Evolutionary conservation across 148 eudicot genomes (phyloP).

Genomic region (Amaranthus cruentus): DNA sequence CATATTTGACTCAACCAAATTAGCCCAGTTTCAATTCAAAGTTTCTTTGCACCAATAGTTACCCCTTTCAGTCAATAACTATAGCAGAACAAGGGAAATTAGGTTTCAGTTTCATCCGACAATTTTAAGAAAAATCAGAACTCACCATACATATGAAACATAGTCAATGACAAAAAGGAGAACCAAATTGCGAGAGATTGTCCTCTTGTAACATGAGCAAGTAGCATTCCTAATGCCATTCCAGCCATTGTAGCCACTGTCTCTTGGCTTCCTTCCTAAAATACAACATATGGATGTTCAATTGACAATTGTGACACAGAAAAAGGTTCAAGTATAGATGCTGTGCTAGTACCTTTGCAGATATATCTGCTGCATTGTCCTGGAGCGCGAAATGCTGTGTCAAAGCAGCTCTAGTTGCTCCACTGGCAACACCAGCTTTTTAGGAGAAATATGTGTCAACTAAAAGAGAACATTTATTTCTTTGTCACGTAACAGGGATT

Average conservation of each 20-base stretch:
- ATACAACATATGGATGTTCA: conserved; percentile 14
- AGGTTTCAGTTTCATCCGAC: neutral
- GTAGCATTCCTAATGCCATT: conserved; percentile 96
- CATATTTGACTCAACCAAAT: neutral
- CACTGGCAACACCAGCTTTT: conserved; percentile 99
- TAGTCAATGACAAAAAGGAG: conserved; percentile 76
- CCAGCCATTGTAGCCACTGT: conserved; percentile 95
- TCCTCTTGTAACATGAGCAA: conserved; percentile 76
- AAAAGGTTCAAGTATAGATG: conserved; percentile 3
- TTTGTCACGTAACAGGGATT: neutral
- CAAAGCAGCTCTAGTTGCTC: conserved; percentile 99
- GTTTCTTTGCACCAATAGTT: neutral
- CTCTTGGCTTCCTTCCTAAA: conserved; percentile 99
- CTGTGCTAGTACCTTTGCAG: conserved; percentile 70
- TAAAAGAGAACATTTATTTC: neutral
- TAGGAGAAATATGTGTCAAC: conserved; percentile 14
- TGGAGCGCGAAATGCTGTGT: conserved; percentile 98
- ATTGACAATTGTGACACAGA: conserved; percentile 4
- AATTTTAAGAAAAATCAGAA: conserved; percentile 6
- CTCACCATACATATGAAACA: conserved; percentile 97
- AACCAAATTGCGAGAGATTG: conserved; percentile 77
- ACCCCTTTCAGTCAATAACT: neutral
- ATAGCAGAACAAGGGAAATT: neutral
- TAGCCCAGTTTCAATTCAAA: neutral
- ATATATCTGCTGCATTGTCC: conserved; percentile 96